phyloP scores from a whole-genome alignment of 1,139 yeast species.

The Groenewaldozyma sp. region DNA sequence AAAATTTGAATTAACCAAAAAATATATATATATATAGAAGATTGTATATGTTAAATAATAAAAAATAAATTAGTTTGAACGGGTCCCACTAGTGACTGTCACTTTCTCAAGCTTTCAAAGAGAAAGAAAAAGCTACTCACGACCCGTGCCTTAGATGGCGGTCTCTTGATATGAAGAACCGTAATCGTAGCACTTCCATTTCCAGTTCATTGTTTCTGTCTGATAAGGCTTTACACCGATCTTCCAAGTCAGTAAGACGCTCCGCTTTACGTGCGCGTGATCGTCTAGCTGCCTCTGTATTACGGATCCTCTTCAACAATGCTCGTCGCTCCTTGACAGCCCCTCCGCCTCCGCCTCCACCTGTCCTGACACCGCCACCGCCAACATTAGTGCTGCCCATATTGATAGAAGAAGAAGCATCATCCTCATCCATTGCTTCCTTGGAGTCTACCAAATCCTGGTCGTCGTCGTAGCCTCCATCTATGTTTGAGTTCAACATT shows the following conservation, averaged over 20 bases:
- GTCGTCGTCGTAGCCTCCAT: neutral
- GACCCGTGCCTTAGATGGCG: neutral
- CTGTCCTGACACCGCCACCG: neutral
- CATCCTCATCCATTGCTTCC: too few relatives aligned
- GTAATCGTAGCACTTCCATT: slow-evolving; percentile 23
- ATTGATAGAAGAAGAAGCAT: too few relatives aligned
- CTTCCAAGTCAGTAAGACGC: slow-evolving; percentile 80
- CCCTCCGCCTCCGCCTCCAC: neutral
- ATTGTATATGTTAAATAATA: too few relatives aligned
- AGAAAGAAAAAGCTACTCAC: too few relatives aligned
- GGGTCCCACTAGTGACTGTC: too few relatives aligned
- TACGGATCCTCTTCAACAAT: slow-evolving; percentile 73
- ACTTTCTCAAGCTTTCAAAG: too few relatives aligned
- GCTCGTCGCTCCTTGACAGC: slow-evolving; percentile 9
- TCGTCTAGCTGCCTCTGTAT: slow-evolving; percentile 96
- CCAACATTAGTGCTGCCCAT: too few relatives aligned
- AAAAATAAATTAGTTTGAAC: too few relatives aligned
- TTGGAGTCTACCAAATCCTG: neutral
- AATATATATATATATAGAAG: too few relatives aligned
- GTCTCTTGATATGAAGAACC: slow-evolving; percentile 7
- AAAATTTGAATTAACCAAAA: too few relatives aligned
- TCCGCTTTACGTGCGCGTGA: slow-evolving; percentile 93
- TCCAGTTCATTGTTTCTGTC: slow-evolving; percentile 26
- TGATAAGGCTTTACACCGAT: slow-evolving; percentile 59
- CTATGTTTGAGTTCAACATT: neutral